Conservation (phyloP, 148 eudicot genomes). For the Talinum fruticosum region DNA sequence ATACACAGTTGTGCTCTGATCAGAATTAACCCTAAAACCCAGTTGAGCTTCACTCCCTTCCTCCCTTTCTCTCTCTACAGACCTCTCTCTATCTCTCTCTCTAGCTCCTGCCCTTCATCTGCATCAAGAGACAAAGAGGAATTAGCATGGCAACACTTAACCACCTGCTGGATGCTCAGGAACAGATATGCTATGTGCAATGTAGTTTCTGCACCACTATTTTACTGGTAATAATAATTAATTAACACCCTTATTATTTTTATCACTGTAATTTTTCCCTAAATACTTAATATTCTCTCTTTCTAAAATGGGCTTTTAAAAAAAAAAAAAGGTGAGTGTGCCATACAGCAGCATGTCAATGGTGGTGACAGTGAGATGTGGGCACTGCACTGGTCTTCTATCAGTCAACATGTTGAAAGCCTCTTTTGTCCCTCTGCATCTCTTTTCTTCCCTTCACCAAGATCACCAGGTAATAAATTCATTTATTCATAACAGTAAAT, state of each 20-base stretch:
- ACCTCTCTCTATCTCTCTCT: not conserved
- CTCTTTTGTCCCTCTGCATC: conserved; percentile 63
- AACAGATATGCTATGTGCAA: conserved; percentile 85
- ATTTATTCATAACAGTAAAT: too few relatives aligned
- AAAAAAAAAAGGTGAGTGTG: conserved; percentile 79
- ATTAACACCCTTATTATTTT: too few relatives aligned
- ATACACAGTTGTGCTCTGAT: not conserved
- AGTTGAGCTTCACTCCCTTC: not conserved
- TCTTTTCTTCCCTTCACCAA: conserved; percentile 62
- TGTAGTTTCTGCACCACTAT: conserved; percentile 81
- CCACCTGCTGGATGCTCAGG: conserved; percentile 41
- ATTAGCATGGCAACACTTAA: conserved; percentile 23
- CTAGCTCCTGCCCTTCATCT: not conserved
- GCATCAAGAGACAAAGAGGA: not conserved
- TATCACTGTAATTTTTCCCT: too few relatives aligned
- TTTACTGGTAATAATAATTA: conserved; percentile 53
- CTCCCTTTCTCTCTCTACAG: not conserved
- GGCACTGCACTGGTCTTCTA: conserved; percentile 73
- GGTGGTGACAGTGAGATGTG: conserved; percentile 86
- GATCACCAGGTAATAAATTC: conserved; percentile 29
- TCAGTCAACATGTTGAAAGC: conserved; percentile 82
- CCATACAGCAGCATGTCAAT: conserved; percentile 68
- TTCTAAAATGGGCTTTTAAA: too few relatives aligned
- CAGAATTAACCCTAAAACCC: conserved; percentile 23
- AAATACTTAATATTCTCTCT: too few relatives aligned